phyloP scores from a whole-genome alignment of 257 asterid species.

The Knoxia roxburghii region DNA sequence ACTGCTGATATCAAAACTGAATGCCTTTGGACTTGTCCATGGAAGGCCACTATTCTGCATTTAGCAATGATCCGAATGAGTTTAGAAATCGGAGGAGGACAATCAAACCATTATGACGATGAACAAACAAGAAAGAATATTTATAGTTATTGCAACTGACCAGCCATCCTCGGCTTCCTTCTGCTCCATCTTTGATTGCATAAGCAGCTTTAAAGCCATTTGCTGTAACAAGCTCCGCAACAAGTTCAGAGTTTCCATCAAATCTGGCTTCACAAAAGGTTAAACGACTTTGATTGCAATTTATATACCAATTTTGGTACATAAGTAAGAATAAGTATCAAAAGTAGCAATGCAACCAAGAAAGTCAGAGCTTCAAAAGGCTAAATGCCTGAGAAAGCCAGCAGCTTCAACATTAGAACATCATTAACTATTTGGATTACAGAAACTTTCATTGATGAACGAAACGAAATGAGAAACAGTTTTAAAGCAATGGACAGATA shows the following conservation, averaged over 20 bases:
- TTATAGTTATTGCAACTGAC: conserved; percentile 21
- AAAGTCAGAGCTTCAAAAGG: background rate
- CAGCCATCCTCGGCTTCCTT: conserved; percentile 84
- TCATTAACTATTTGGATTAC: too few species aligned
- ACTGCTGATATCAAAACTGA: conserved; percentile 35
- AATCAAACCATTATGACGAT: background rate
- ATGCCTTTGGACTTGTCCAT: conserved; percentile 62
- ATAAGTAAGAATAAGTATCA: background rate
- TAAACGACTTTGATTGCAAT: conserved; percentile 21
- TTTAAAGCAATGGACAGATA: background rate
- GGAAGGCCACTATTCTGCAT: conserved; percentile 94
- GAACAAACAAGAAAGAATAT: background rate
- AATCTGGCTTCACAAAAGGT: conserved; percentile 89
- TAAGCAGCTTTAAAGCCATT: conserved; percentile 96
- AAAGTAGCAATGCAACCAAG: background rate
- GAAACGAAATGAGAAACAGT: background rate
- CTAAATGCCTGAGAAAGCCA: too few species aligned
- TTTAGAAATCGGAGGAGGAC: background rate
- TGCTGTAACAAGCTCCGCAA: conserved; percentile 81
- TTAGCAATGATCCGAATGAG: background rate
- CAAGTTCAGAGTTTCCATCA: conserved; percentile 97
- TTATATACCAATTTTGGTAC: background rate
- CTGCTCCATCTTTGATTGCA: conserved; percentile 92
- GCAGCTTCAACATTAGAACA: too few species aligned
- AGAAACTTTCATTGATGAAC: background rate